Percentiles rank a stretch among this genome's conserved stretches.
These are phyloP conservation scores for Lachancea quebecensis DNA, from an alignment of 805 yeast genomes.

Conservation along the genomic window DNA sequence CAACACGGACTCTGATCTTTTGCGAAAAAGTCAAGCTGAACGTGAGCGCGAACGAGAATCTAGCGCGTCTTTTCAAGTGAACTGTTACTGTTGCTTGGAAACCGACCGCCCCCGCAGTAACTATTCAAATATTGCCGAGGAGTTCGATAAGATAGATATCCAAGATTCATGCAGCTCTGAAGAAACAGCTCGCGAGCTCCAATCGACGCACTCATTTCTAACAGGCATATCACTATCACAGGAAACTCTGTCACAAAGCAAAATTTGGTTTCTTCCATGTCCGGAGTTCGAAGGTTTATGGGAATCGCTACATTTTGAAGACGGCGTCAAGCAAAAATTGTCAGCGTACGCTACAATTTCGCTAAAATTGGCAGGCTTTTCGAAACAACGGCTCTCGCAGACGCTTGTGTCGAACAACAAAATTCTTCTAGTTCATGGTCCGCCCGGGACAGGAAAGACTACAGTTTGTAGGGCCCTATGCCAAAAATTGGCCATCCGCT, in stretches of 20 bases:
- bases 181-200: constrained; percentile 13
- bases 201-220: constrained; percentile 4
- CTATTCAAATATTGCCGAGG: constrained; percentile 14
- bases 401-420: constrained; percentile 21
- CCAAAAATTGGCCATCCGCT: constrained; percentile 35
- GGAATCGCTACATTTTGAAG: constrained; percentile 32
- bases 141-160: constrained; percentile 29
- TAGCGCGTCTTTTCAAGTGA: neutral
- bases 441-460: constrained; percentile 45
- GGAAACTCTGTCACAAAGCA: constrained; percentile 15
- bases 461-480: constrained; percentile 36
- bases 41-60: neutral
- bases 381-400: constrained; percentile 4
- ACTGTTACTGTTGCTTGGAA: constrained; percentile 13
- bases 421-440: constrained; percentile 34
- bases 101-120: constrained; percentile 4
- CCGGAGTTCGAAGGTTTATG: constrained; percentile 29
- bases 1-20: neutral
- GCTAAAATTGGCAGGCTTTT: constrained; percentile 17
- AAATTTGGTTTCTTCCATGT: constrained; percentile 27
- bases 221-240: constrained; percentile 12
- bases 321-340: constrained; percentile 27
- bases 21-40: neutral
- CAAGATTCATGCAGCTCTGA: constrained; percentile 8
- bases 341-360: constrained; percentile 31